Percentiles rank a stretch among this genome's conserved stretches.
Evolutionary conservation across 116 monocot genomes (phyloP).

Genomic region (Trichopus zeylanicus): DNA sequence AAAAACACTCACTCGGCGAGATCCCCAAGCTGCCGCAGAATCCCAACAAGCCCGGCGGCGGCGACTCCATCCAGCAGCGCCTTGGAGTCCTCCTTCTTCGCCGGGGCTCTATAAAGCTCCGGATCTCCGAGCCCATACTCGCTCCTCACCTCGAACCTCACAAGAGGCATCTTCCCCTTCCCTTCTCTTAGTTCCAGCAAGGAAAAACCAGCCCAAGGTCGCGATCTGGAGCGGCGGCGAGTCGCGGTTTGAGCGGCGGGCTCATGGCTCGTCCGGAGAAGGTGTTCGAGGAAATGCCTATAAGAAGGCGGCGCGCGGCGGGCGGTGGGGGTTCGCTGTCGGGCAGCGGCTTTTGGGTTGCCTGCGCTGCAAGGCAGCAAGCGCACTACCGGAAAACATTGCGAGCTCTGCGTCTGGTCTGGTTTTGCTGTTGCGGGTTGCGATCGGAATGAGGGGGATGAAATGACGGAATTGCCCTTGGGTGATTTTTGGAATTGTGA

Average conservation of each 20-base stretch:
- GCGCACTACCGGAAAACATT: neutral
- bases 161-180: conserved; percentile 44
- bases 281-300: too few species aligned
- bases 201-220: neutral
- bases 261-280: too few species aligned
- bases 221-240: too few species aligned
- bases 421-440: too few species aligned
- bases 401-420: too few species aligned
- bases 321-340: neutral
- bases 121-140: conserved; percentile 67
- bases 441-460: too few species aligned
- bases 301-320: neutral
- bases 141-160: conserved; percentile 53
- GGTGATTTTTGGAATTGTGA: too few species aligned
- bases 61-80: conserved; percentile 52
- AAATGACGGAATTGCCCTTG: too few species aligned
- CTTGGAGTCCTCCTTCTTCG: conserved; percentile 46
- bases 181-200: neutral
- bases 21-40: conserved; percentile 94
- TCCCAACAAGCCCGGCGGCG: conserved; percentile 85
- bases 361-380: conserved; percentile 3
- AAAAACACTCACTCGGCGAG: conserved; percentile 68
- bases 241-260: too few species aligned
- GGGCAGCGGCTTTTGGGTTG: neutral
- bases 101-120: conserved; percentile 35